phyloP scores from a whole-genome alignment of 2,329 filamentous ascomycete genomes.

The Phaeosphaeria sp. region DNA sequence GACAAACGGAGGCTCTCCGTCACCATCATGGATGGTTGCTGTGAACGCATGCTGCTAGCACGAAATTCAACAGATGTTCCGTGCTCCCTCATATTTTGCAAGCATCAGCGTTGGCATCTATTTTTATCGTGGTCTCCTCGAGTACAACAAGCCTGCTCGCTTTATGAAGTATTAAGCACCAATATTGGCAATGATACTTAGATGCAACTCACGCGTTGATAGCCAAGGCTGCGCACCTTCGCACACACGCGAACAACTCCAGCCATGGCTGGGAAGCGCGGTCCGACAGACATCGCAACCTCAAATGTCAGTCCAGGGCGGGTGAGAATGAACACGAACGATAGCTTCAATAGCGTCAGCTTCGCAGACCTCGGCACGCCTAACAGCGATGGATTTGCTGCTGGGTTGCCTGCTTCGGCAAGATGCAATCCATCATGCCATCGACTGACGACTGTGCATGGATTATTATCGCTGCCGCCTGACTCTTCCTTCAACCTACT shows the following conservation, averaged over 20 bases:
- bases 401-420: background rate
- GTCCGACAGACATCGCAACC: no score
- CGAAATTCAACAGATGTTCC: background rate
- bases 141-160: background rate
- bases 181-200: background rate
- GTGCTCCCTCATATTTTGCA: background rate
- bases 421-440: no score
- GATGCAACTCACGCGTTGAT: background rate
- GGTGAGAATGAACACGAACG: background rate
- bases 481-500: background rate
- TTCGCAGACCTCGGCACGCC: background rate
- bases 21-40: background rate
- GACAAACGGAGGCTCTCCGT: background rate
- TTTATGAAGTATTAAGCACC: background rate
- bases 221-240: no score
- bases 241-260: background rate
- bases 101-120: background rate
- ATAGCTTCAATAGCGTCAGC: background rate
- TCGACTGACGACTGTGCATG: no score
- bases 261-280: background rate
- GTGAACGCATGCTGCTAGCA: background rate
- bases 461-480: no score
- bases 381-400: background rate
- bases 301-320: no score
- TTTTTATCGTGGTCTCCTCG: background rate